Evolutionary conservation across 495 filamentous ascomycete genomes (phyloP), one percentile per base, ranked within the genome.

Genomic region (Penicillium silybi): DNA sequence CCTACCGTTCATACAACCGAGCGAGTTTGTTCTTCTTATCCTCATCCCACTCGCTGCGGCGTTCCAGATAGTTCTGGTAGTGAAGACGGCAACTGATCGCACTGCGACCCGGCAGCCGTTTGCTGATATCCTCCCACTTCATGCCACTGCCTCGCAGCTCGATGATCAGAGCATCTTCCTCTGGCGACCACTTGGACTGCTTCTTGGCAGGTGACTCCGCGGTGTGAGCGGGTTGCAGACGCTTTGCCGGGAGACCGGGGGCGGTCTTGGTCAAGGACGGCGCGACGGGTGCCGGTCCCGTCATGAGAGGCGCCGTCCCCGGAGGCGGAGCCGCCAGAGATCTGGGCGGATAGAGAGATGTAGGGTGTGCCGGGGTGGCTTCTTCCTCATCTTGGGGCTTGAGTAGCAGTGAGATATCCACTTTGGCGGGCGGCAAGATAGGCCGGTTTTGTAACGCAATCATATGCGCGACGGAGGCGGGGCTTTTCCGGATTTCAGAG

Each of bases 121-220:
- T 89, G 49, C 88, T 91, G 64, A 98, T 96, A 69, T 98, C 95
- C 56, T 97, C 93, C 93, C 93, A 98, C 61, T 97, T 97, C 87
- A 95, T 93, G 9, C 89, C 89, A 56, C 80, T 84, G 27, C 88
- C 88, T 22, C 93, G 83, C 50, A 98, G 79, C 61, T 90, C 85
- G 51, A 96, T 95, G 65, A 95, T 95, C 44, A 91, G 62, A 37
- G 85, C 84, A 65, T 97, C 90, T 70, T 98, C 93, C 38, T 96
- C 89, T 1, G 85, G 76, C 34, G 86, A 91, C 93, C 93, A 98
- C 71, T 97, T 97, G 62, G 87, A 92, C 66, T 96, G 92, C 68
- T 89, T 95, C 73, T 96, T 97, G 9, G 89, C 89, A 5, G 89
- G 89, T 0, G 88, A 88, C 55, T 91, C 87, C 49, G 72, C 65